Conservation (phyloP, 2,329 filamentous ascomycete genomes). For the Hypoxylon sp. region DNA sequence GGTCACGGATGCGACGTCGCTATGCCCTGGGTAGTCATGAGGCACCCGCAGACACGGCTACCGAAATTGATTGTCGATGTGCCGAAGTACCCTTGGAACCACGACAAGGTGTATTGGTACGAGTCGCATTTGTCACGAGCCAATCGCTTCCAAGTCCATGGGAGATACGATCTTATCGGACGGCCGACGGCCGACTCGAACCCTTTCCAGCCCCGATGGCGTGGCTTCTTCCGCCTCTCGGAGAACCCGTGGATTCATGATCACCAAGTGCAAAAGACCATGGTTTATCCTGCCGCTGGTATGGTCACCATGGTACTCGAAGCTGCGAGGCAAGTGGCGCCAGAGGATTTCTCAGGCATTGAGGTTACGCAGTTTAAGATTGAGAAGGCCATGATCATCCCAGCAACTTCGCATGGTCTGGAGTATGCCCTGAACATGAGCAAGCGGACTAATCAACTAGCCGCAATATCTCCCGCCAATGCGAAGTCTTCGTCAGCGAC, state of each 20-base stretch:
- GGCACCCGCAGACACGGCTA: conserved; percentile 31
- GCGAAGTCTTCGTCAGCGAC: conserved; percentile 1
- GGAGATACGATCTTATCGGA: conserved; percentile 67
- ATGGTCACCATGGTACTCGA: conserved; percentile 66
- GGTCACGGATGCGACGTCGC: conserved; percentile 36
- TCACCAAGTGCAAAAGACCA: conserved; percentile 65
- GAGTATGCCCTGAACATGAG: conserved; percentile 66
- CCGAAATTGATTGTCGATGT: conserved; percentile 59
- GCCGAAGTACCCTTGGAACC: conserved; percentile 70
- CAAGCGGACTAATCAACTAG: conserved; percentile 11
- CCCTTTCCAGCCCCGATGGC: conserved; percentile 64
- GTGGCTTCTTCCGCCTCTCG: conserved; percentile 63
- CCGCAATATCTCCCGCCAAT: not conserved
- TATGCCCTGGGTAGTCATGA: conserved; percentile 45
- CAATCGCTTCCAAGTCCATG: conserved; percentile 61
- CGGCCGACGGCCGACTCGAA: conserved; percentile 61
- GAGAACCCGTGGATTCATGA: conserved; percentile 69
- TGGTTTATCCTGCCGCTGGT: conserved; percentile 66
- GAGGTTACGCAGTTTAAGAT: conserved; percentile 64
- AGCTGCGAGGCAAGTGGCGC: conserved; percentile 59
- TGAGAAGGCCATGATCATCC: conserved; percentile 66
- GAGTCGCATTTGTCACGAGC: conserved; percentile 64
- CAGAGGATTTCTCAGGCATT: conserved; percentile 54
- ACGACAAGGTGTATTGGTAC: conserved; percentile 67
- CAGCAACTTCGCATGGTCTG: conserved; percentile 62